Base-by-base conservation (phyloP, 116 monocot species). In the Papilionanthe hybrid region DNA sequence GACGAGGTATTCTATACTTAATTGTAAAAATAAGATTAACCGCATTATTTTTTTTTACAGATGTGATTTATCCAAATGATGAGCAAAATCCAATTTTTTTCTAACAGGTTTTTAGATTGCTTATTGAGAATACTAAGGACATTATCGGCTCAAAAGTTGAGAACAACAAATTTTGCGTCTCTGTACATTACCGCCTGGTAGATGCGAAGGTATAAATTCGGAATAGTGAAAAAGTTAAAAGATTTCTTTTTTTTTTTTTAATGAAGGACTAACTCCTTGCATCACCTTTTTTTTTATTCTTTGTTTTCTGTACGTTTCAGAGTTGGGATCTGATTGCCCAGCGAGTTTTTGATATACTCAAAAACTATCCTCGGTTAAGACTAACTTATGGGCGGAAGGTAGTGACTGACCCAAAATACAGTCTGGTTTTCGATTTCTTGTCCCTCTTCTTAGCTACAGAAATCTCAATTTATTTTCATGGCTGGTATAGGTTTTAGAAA, bases 181-280 rank as follows among this genome's bases (percentile, higher is more conserved):
- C 99, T 75, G 95, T 99, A 79, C 99, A 99, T 89, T 99, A 94
- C 78, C 99, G 99, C 20, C 81, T 85, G n/a, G 94, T 99, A 80
- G 89, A 94, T 76, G 79, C 80, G 79, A 86, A 89, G 88, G 99
- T 78, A 72, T 55, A 11, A 0, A 12, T 6, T n/a, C 17, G 5
- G 8, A 58, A n/a, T 22, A 6, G 0, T n/a, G n/a, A 25, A 20
- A 37, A 53, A 22, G 5, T 63, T 23, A 23, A 60, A 5, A 4
- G 0, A 37, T 4, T 37, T 37, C 32, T 37, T 37, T 37, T 37
- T 37, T n/a, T n/a, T n/a, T n/a, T 58, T 22, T n/a, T 58, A n/a
- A 1, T 69, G 32, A 69, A 32, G 32, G 10, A 19, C 71, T 71
- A 17, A 18, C 29, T 19, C n/a, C 2, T 42, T 73, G 4, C 19